These are phyloP conservation scores for Fusarium marasasianum DNA, from an alignment of 2,329 filamentous ascomycete genomes.

Conservation along the genomic window DNA sequence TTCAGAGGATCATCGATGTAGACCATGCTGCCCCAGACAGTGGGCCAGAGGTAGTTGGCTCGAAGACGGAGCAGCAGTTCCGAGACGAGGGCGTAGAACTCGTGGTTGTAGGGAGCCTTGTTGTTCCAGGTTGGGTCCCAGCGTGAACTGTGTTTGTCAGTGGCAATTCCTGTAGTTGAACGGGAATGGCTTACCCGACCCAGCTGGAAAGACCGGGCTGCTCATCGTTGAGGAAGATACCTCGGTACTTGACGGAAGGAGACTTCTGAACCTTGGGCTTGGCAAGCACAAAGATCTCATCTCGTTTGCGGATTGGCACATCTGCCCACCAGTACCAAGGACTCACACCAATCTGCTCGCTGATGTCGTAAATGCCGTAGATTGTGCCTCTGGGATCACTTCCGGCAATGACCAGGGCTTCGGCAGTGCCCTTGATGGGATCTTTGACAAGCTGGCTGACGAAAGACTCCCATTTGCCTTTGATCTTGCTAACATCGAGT, in stretches of 20 bases:
- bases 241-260: slow-evolving; percentile 68
- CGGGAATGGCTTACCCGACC: slow-evolving; percentile 43
- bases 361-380: slow-evolving; percentile 68
- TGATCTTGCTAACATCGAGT: slow-evolving; percentile 59
- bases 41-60: slow-evolving; percentile 81
- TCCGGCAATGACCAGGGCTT: slow-evolving; percentile 65
- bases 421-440: slow-evolving; percentile 52
- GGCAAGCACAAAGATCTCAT: slow-evolving; percentile 58
- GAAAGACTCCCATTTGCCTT: slow-evolving; percentile 77
- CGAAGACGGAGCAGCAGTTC: slow-evolving; percentile 75
- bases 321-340: slow-evolving; percentile 70
- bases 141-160: slow-evolving; percentile 45
- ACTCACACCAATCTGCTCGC: slow-evolving; percentile 67
- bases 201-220: slow-evolving; percentile 60
- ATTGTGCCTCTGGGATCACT: slow-evolving; percentile 69
- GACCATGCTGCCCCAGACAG: slow-evolving; percentile 77
- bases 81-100: slow-evolving; percentile 75
- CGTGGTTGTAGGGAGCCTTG: slow-evolving; percentile 66
- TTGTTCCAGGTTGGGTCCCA: slow-evolving; percentile 52
- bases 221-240: slow-evolving; percentile 69
- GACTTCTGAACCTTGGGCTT: slow-evolving; percentile 50
- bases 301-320: slow-evolving; percentile 58
- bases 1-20: slow-evolving; percentile 75
- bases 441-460: slow-evolving; percentile 63
- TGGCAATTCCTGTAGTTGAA: rapidly evolving